These are phyloP conservation scores for Hanseniaspora lachancei DNA, from an alignment of 805 yeast species.

Conservation along the genomic window DNA sequence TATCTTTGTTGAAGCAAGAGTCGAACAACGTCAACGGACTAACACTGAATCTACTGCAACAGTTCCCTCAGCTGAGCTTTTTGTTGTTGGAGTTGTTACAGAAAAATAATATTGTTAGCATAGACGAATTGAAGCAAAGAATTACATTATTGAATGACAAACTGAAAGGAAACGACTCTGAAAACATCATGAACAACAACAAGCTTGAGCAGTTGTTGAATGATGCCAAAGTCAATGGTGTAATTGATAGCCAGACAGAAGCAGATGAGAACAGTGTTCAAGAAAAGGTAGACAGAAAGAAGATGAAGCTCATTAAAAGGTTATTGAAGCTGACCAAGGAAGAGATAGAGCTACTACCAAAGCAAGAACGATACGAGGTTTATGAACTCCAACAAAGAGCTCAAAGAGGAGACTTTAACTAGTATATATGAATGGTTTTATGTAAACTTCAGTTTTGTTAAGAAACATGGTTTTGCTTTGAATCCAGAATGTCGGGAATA, in stretches of 20 bases:
- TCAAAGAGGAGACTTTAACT: slow-evolving; percentile 27
- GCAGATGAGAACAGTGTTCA: slow-evolving; percentile 5
- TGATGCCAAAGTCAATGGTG: slow-evolving; percentile 16
- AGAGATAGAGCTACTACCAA: slow-evolving; percentile 38
- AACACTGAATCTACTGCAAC: slow-evolving; percentile 18
- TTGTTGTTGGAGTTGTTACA: slow-evolving; percentile 67
- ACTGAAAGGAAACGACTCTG: slow-evolving; percentile 21
- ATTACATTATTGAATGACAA: slow-evolving; percentile 26
- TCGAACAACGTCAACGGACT: slow-evolving; percentile 10
- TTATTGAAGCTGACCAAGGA: slow-evolving; percentile 41
- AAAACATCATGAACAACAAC: slow-evolving; percentile 16
- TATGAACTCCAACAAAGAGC: slow-evolving; percentile 29
- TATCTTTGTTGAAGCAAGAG: slow-evolving; percentile 12
- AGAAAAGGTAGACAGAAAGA: slow-evolving; percentile 26
- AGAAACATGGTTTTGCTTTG: too few relatives aligned
- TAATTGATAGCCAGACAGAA: background rate
- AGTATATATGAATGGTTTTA: background rate
- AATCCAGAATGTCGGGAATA: too few relatives aligned
- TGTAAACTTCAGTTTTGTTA: background rate
- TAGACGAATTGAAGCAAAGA: slow-evolving; percentile 26
- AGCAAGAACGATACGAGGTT: slow-evolving; percentile 34
- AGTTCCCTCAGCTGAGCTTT: slow-evolving; percentile 65
- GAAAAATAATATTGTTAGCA: slow-evolving; percentile 25
- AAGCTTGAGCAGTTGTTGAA: slow-evolving; percentile 14
- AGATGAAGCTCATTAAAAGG: slow-evolving; percentile 36